Percentiles rank a stretch among this genome's conserved stretches.
phyloP scores from a whole-genome alignment of 2,329 filamentous ascomycete genomes.

The Knufia petricola region DNA sequence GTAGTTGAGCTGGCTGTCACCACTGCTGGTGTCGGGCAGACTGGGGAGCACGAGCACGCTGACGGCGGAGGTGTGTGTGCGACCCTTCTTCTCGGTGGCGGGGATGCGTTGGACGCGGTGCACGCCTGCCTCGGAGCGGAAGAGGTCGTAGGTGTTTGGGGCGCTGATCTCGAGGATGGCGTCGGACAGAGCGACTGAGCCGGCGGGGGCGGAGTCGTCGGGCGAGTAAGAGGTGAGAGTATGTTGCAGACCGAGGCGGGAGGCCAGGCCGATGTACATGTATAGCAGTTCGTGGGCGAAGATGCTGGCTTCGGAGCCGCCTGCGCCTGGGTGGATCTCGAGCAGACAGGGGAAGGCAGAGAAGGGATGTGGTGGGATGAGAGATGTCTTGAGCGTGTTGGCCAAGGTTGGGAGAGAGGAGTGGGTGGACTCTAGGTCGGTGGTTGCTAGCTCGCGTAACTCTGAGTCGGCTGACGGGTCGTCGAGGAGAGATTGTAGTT shows the following conservation, averaged over 20 bases:
- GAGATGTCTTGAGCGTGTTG: constrained; percentile 59
- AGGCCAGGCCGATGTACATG: constrained; percentile 81
- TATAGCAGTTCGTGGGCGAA: constrained; percentile 79
- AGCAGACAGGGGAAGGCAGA: constrained; percentile 80
- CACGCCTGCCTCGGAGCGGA: constrained; percentile 85
- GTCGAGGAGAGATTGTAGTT: constrained; percentile 67
- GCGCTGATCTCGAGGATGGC: constrained; percentile 76
- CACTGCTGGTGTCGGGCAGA: constrained; percentile 48
- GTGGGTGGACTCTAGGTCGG: constrained; percentile 62
- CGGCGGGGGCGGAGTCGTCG: constrained; percentile 51
- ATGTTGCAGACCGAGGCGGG: constrained; percentile 54
- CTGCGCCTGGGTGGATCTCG: constrained; percentile 84
- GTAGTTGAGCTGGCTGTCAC: constrained; percentile 48
- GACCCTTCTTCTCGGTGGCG: constrained; percentile 78
- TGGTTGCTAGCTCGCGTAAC: constrained; percentile 48
- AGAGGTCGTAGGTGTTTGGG: constrained; percentile 65
- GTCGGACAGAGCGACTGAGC: constrained; percentile 63
- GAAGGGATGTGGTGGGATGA: constrained; percentile 85
- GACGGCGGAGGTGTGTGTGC: constrained; percentile 87
- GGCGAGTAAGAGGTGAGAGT: constrained; percentile 72
- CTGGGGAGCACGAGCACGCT: constrained; percentile 86
- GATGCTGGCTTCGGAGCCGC: constrained; percentile 80
- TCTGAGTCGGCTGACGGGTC: constrained; percentile 54
- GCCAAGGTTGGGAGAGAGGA: constrained; percentile 54
- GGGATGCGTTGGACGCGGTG: constrained; percentile 92